These are phyloP conservation scores for Xylariaceae sp. DNA, from an alignment of 2,329 filamentous ascomycete genomes.

Conservation along the genomic window DNA sequence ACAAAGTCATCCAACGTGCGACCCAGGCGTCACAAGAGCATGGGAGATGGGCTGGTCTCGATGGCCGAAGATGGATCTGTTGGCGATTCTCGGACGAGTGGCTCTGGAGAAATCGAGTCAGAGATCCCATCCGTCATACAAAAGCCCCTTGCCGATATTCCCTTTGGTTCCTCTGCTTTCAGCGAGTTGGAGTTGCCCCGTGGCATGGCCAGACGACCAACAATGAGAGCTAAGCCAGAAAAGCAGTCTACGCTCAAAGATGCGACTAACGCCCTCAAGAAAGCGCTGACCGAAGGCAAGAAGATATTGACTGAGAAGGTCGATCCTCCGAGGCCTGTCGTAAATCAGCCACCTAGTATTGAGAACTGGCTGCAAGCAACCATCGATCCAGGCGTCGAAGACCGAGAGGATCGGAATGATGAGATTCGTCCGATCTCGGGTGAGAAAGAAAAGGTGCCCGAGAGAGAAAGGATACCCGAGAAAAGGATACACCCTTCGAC, in stretches of 20 bases:
- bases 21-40: constrained; percentile 21
- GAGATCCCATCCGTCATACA: constrained; percentile 40
- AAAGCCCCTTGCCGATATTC: constrained; percentile 56
- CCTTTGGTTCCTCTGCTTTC: constrained; percentile 61
- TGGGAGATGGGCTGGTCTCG: constrained; percentile 27
- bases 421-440: constrained; percentile 32
- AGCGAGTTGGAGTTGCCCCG: constrained; percentile 56
- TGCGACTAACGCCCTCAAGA: constrained; percentile 59
- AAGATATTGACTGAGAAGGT: constrained; percentile 59
- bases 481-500: constrained; percentile 26
- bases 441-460: constrained; percentile 34
- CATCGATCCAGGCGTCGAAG: constrained; percentile 57
- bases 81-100: constrained; percentile 31
- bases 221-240: constrained; percentile 43
- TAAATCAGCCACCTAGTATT: constrained; percentile 58
- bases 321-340: constrained; percentile 45
- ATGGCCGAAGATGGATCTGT: constrained; percentile 33
- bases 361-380: constrained; percentile 61
- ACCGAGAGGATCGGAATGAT: constrained; percentile 15
- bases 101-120: constrained; percentile 30
- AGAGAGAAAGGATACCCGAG: constrained; percentile 32
- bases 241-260: constrained; percentile 54
- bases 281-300: constrained; percentile 58
- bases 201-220: constrained; percentile 42
- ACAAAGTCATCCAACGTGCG: constrained; percentile 23